Percentiles rank a stretch among this genome's conserved stretches.
These are phyloP conservation scores for Tylopilus felleus DNA, from an alignment of 768 basidiomycete genomes.

Conservation along the genomic window DNA sequence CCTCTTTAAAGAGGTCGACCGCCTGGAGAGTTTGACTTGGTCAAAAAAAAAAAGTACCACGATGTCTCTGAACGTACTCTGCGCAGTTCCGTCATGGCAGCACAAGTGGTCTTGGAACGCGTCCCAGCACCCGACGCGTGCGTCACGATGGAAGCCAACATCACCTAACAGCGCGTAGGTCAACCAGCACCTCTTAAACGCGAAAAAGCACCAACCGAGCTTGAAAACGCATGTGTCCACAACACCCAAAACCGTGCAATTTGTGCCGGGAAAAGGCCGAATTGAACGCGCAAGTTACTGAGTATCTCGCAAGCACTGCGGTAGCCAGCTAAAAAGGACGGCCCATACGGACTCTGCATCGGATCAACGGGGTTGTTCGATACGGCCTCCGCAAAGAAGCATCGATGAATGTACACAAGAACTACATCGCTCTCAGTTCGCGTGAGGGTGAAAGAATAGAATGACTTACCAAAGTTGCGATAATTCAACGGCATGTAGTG, in stretches of 20 bases:
- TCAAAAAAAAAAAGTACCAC: background rate
- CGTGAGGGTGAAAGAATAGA: background rate
- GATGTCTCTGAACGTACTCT: constrained; percentile 13
- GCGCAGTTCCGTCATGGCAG: constrained; percentile 64
- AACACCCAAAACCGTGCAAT: constrained; percentile 68
- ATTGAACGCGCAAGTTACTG: constrained; percentile 44
- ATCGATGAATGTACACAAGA: constrained; percentile 70
- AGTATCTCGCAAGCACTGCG: constrained; percentile 62
- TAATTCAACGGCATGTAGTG: constrained; percentile 77
- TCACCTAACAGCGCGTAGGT: constrained; percentile 45
- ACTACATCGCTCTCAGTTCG: constrained; percentile 35
- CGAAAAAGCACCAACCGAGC: constrained; percentile 43
- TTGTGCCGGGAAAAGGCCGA: constrained; percentile 50
- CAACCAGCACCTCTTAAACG: background rate
- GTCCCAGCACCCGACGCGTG: constrained; percentile 46
- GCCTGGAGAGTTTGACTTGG: constrained; percentile 32
- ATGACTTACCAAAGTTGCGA: constrained; percentile 57
- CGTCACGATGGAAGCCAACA: constrained; percentile 75
- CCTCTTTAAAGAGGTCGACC: constrained; percentile 60
- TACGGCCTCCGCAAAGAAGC: constrained; percentile 74
- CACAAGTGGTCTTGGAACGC: constrained; percentile 64
- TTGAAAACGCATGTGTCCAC: constrained; percentile 72
- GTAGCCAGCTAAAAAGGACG: constrained; percentile 66
- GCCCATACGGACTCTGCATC: constrained; percentile 62
- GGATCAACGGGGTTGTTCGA: constrained; percentile 62